Conservation (phyloP, 169 alveolate species). For the Theileria parva region DNA sequence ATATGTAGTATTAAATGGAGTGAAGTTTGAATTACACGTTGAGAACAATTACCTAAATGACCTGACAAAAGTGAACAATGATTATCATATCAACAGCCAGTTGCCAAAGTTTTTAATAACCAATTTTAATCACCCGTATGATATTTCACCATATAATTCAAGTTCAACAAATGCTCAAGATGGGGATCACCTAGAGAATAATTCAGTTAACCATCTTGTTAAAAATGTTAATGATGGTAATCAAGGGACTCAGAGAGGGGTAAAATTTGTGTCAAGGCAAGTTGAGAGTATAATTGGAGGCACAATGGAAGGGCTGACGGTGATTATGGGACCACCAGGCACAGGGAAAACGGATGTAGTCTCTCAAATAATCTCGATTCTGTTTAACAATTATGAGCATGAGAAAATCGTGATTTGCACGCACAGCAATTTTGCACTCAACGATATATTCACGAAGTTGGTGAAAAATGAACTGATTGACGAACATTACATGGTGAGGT, state of each 20-base stretch:
- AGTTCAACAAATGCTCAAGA: constrained; percentile 41
- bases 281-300: constrained; percentile 88
- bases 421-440: constrained; percentile 88
- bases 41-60: neutral
- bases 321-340: constrained; percentile 95
- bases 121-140: neutral
- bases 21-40: neutral
- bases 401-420: constrained; percentile 87
- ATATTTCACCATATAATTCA: constrained; percentile 2
- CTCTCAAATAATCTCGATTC: constrained; percentile 86
- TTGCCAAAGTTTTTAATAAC: constrained; percentile 1
- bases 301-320: constrained; percentile 85
- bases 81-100: neutral
- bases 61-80: neutral
- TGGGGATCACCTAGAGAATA: constrained; percentile 33
- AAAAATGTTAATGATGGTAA: constrained; percentile 41
- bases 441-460: constrained; percentile 89
- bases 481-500: constrained; percentile 87
- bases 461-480: constrained; percentile 83
- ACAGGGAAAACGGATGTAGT: constrained; percentile 89
- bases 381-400: constrained; percentile 83
- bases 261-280: constrained; percentile 78
- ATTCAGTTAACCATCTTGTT: constrained; percentile 1
- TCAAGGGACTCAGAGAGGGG: neutral
- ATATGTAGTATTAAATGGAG: constrained; percentile 6